A percentile compares a stretch with the other conserved stretches of the same genome.
Evolutionary conservation across 1,139 yeast genomes (phyloP).

Genomic region (Cylindricascospora bacillispora): DNA sequence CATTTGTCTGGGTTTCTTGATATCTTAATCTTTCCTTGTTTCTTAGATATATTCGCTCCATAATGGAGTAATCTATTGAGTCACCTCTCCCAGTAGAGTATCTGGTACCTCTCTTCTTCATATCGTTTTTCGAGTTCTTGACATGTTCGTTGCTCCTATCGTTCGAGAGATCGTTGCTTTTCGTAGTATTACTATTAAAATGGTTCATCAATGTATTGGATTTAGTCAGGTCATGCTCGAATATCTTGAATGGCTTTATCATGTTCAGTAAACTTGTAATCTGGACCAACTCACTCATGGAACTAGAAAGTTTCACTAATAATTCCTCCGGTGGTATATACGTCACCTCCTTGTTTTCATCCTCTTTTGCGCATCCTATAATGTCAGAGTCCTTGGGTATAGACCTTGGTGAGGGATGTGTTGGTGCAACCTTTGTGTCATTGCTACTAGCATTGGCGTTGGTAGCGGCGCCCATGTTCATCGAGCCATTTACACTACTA

Average conservation of each 20-base stretch:
- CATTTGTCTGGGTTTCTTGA: too few relatives aligned
- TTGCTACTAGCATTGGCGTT: neutral
- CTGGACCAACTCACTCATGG: constrained; percentile 24
- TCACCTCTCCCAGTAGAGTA: neutral
- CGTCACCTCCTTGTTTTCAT: constrained; percentile 3
- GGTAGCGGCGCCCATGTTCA: neutral
- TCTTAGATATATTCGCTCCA: neutral
- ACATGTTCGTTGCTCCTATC: constrained; percentile 1
- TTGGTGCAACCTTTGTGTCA: too few relatives aligned
- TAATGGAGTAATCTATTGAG: neutral
- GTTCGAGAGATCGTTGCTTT: too few relatives aligned
- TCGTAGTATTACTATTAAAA: constrained; percentile 3
- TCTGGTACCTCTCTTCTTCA: too few relatives aligned
- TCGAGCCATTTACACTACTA: constrained; percentile 1
- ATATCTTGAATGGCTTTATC: constrained; percentile 22
- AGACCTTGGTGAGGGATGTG: neutral
- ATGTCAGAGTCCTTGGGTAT: too few relatives aligned
- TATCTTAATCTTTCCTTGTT: too few relatives aligned
- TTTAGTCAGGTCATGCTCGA: constrained; percentile 14
- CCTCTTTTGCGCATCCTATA: neutral
- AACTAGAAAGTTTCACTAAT: constrained; percentile 21
- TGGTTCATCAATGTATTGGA: constrained; percentile 1
- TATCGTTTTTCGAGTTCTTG: neutral
- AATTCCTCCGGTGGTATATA: constrained; percentile 15
- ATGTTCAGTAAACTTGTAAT: constrained; percentile 20